Evolutionary conservation across 2,329 filamentous ascomycete species (phyloP), one percentile per base, ranked within the genome.

Genomic region (Paracoccidioides brasiliensis): DNA sequence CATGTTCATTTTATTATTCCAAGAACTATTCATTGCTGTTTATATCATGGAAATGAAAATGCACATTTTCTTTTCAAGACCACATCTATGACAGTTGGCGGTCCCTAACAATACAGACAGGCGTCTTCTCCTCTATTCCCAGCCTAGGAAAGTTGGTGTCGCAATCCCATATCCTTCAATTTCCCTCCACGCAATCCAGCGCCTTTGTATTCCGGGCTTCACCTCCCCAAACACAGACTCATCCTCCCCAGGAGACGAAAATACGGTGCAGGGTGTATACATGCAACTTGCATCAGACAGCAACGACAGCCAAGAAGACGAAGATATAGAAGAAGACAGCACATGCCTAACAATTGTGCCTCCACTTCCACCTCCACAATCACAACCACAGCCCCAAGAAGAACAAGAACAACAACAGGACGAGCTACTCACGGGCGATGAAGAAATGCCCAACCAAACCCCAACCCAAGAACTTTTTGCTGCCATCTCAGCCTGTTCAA

Each of bases 121-220:
- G 46, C 74, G 74, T 63, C 67, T 76, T 55, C 61, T 74, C 41
- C 64, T 76, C 54, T 76, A 69, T 63, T 70, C 70, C 33, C 58
- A 66, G 9, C 10, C 66, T 7, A 58, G 65, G 28, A 60, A 65
- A 5, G 58, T 64, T 2, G 74, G 74, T 49, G 59, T 77, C 57
- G 68, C 73, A 37, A 74, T 77, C 52, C 70, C 74, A 42, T 77
- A 77, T 63, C 74, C 72, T 5, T 68, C 69, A 42, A 76, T 77
- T 61, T 75, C 73, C 22, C 65, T 77, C 3, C 74, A 77, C 57
- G 74, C 74, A 30, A 72, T 76, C 59, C 74, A 76, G 60, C 69
- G 72, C 41, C 67, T 75, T 30, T 69, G 61, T 6, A 56, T 71
- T 45, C 72, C 71, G 30, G 60, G 57, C 12, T 55, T 61, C 12